Evolutionary conservation across 2,329 filamentous ascomycete genomes (phyloP), one percentile per base, ranked within the genome.

Genomic region (Alternaria rosae): DNA sequence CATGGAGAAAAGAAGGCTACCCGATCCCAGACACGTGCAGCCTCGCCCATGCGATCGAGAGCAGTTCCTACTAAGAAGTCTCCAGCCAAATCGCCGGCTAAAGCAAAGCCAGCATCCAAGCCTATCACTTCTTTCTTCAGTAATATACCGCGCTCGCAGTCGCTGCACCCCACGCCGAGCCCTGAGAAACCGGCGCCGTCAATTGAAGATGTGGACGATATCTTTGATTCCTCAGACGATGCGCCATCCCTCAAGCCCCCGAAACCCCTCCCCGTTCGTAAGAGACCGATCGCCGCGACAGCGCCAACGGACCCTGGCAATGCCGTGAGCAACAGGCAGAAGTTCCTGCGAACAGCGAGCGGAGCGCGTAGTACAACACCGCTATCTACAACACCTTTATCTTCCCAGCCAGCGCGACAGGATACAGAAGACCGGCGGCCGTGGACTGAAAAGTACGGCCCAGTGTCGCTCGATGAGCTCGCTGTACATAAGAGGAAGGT

Each of bases 401-500:
- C 65, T n/a, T 70, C 77, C 9, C 70, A 72, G 70, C 48, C 62
- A 53, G 21, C 65, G 30, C 56, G 60, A 61, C 20, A 32, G 41
- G 50, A 76, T 9, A 45, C 69, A 51, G 84, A 87, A 35, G 90
- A 93, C 67, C 80, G 84, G 51, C 86, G 91, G 54, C 93, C 94
- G 4, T 98, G 94, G 94, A 91, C 91, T 15, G 94, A 97, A 70
- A 88, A 89, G 69, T 98, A 93, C 78, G 89, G 87, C 3, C 94
- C 94, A 0, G 73, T 78, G 3, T 91, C 87, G 69, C 78, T 97
- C 12, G 89, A 93, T 15, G 94, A 98, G 80, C 83, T 99, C 47
- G 94, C 91, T 0, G 94, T 99, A 17, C 94, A 99, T 79, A 97
- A 96, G 82, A 95, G 88, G 71, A 99, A 99, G 78, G 92, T 98